Base-by-base conservation (phyloP, 768 basidiomycete species). In the Pleurotus eryngii region DNA sequence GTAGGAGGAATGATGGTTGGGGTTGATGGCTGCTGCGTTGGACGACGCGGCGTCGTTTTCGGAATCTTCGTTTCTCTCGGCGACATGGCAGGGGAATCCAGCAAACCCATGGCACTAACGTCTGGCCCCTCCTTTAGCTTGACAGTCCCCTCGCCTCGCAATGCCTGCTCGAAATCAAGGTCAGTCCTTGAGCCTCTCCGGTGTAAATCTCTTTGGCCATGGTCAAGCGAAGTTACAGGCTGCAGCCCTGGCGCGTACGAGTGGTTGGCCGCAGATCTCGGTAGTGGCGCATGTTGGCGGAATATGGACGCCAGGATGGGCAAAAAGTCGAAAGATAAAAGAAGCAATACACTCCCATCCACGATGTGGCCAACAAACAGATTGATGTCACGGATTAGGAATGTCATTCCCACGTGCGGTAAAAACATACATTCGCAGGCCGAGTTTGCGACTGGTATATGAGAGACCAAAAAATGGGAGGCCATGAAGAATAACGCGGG, bases 161-260 rank as follows among this genome's bases (percentile, higher is more conserved):
- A 70, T 11, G 86, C 90, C 64, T 85, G 83, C 72, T 93, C 91
- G 63, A 94, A 94, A 68, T 91, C 89, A 66, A 87, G 76, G 72
- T 91, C 89, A 30, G 85, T 83, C 40, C 89, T 82, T 43, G 91
- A 92, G 46, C 79, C 68, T 27, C 89, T 81, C 56, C 84, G 81
- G 55, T 74, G 75, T 35, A 79, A 60, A 30, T 65, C 64, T 49
- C 66, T 71, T 17, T 68, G 67, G 56, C 70, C 72, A 65, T 66
- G 26, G 57, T 86, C 83, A 51, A 74, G 75, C 9, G 82, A 79
- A 1, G 77, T 81, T 59, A 84, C 76, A 9, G 89, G 85, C 40
- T 81, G 81, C 17, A 88, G 77, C 38, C 79, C 75, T 39, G 71
- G 58, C 4, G 81, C 74, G 60, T 80, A 85, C 4, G 82, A 69